phyloP scores from a whole-genome alignment of 306 rosid genomes.

The Canavalia gladiata region DNA sequence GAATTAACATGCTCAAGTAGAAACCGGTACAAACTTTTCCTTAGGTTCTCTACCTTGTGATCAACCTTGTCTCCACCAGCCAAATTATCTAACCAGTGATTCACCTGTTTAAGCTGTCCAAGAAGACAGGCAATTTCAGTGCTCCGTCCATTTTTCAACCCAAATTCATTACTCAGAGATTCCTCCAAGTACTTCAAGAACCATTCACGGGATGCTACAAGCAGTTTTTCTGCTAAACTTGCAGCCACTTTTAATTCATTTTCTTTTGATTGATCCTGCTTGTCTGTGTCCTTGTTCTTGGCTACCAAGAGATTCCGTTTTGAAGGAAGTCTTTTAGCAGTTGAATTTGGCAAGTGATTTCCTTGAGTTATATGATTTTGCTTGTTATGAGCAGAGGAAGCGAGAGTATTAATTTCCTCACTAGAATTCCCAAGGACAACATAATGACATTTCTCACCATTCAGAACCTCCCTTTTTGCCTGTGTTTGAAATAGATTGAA shows the following conservation, averaged over 20 bases:
- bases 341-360: conserved; percentile 44
- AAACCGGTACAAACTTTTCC: conserved; percentile 64
- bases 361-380: conserved; percentile 46
- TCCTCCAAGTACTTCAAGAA: conserved; percentile 74
- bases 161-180: conserved; percentile 54
- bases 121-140: conserved; percentile 59
- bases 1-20: conserved; percentile 64
- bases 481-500: conserved; percentile 59
- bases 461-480: conserved; percentile 46
- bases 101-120: conserved; percentile 73
- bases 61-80: conserved; percentile 51
- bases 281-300: conserved; percentile 49
- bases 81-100: conserved; percentile 70
- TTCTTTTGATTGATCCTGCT: conserved; percentile 50
- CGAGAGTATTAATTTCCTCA: conserved; percentile 40
- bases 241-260: conserved; percentile 56
- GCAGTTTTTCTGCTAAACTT: conserved; percentile 60
- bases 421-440: conserved; percentile 54
- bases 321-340: conserved; percentile 43
- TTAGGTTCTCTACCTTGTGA: conserved; percentile 59
- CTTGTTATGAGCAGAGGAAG: conserved; percentile 47
- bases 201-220: conserved; percentile 70
- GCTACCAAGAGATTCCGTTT: conserved; percentile 44
- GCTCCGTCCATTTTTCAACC: conserved; percentile 51
- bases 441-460: conserved; percentile 52